Base-by-base conservation (phyloP, 192 early-diverging fungal species). In the Coemansia asiatica region DNA sequence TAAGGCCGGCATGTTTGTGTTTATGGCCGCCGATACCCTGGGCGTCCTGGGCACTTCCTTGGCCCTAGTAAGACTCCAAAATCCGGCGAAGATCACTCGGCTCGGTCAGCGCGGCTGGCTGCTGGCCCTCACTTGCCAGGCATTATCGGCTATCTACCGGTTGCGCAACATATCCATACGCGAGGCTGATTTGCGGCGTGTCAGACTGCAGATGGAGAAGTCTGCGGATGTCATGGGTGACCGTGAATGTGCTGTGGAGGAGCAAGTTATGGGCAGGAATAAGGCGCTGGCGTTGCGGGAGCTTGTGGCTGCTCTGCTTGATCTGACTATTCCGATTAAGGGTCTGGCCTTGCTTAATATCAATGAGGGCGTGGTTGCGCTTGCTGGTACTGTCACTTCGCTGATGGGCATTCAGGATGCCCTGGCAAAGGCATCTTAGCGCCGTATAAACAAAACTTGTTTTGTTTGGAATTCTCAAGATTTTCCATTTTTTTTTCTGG, bases 301-400 rank as follows among this genome's bases (percentile, higher is more conserved):
- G 67, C 69, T 83, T 31, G 58, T 77, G 29, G 58, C 66, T 9
- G 36, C 80, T 10, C 69, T 64, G 28, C 72, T 83, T 22, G 84
- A 85, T 46, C 69, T 85, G 27, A 29, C 72, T 15, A 83, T 85
- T 27, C 84, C 84, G 28, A 46, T 64, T 15, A 71, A 72, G 53
- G 71, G 74, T 23, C 78, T 85, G n/a, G 72, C 67, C 8, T 58
- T 79, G 47, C 29, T 83, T 38, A 60, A 59, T 15, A 48, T 81
- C 56, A 80, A 80, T 54, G 84, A 85, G 63, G 84, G 84, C 36
- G 47, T 83, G 25, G 84, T 85, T 19, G 84, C 75, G 22, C 62
- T 83, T 60, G 84, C 84, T 0, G 84, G 84, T 33, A 75, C 84
- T 16, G 56, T 81, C 10, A 85, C 84, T 15, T 80, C 84, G 58